Conservation (phyloP, 2,329 filamentous ascomycete genomes). For the Fusarium chuoi region DNA sequence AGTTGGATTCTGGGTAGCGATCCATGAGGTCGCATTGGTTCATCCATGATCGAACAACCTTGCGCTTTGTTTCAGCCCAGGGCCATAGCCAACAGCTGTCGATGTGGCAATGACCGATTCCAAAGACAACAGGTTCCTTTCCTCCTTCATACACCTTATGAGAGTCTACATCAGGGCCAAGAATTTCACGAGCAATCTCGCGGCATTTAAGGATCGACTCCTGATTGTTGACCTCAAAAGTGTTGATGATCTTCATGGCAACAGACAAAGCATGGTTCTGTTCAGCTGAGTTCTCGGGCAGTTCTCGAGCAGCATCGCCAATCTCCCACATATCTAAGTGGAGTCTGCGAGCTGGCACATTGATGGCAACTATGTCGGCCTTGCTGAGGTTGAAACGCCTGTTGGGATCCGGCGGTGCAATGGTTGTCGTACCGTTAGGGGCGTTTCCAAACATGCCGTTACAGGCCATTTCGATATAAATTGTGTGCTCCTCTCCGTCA, state of each 20-base stretch:
- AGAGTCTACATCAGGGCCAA: slow-evolving; percentile 84
- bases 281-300: slow-evolving; percentile 88
- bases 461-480: slow-evolving; percentile 99
- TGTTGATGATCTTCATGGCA: slow-evolving; percentile 88
- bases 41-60: slow-evolving; percentile 94
- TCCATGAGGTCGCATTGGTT: slow-evolving; percentile 97
- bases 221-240: slow-evolving; percentile 83
- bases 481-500: slow-evolving; percentile 85
- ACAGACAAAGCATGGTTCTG: slow-evolving; percentile 86
- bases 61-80: slow-evolving; percentile 96
- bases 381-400: slow-evolving; percentile 79
- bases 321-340: slow-evolving; percentile 98
- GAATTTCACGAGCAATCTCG: slow-evolving; percentile 83
- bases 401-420: slow-evolving; percentile 89
- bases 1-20: slow-evolving; percentile 91
- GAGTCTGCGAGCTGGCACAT: slow-evolving; percentile 83
- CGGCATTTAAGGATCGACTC: slow-evolving; percentile 83
- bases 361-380: slow-evolving; percentile 90
- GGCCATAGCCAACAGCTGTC: slow-evolving; percentile 99
- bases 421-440: slow-evolving; percentile 77
- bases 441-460: slow-evolving; percentile 99
- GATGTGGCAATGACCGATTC: slow-evolving; percentile 96
- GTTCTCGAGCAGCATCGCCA: slow-evolving; percentile 89
- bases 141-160: slow-evolving; percentile 83
- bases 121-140: slow-evolving; percentile 81